These are phyloP conservation scores for Achaetomium macrosporum DNA, from an alignment of 2,329 filamentous ascomycete species.

Conservation along the genomic window DNA sequence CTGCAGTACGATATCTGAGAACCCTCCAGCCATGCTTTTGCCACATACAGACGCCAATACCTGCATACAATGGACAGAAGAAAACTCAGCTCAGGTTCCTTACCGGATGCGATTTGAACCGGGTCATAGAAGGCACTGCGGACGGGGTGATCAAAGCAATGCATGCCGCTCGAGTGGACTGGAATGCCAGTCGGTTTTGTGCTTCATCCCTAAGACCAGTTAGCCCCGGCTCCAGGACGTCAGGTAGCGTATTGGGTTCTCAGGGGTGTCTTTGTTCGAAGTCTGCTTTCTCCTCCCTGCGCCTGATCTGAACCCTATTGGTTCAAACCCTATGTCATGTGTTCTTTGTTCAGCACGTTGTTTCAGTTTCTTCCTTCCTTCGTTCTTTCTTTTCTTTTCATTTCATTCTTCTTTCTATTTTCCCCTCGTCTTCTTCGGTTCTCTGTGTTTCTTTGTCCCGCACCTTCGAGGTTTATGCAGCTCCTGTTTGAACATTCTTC, in stretches of 20 bases:
- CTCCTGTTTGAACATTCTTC: background rate
- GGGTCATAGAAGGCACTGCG: too few species aligned
- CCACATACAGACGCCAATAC: too few species aligned
- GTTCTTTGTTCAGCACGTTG: background rate
- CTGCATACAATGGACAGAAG: background rate
- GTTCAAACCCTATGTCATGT: background rate
- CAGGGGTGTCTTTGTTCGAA: background rate
- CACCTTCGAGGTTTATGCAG: too few species aligned
- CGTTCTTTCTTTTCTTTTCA: background rate
- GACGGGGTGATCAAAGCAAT: too few species aligned
- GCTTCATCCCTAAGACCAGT: background rate
- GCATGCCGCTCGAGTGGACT: too few species aligned
- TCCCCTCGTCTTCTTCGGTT: background rate
- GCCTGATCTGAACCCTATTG: too few species aligned
- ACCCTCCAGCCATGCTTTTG: too few species aligned
- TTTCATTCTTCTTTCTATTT: background rate
- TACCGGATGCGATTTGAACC: background rate
- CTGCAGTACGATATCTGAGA: too few species aligned
- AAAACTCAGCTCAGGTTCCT: background rate
- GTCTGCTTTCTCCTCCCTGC: background rate
- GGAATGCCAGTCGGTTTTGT: too few species aligned
- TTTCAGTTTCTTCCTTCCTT: background rate
- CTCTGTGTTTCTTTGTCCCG: background rate
- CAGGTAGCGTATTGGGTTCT: background rate
- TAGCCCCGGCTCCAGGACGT: background rate